These are phyloP conservation scores for Phytophthora pinifolia DNA, from an alignment of 352 stramenopile species.

Conservation along the genomic window DNA sequence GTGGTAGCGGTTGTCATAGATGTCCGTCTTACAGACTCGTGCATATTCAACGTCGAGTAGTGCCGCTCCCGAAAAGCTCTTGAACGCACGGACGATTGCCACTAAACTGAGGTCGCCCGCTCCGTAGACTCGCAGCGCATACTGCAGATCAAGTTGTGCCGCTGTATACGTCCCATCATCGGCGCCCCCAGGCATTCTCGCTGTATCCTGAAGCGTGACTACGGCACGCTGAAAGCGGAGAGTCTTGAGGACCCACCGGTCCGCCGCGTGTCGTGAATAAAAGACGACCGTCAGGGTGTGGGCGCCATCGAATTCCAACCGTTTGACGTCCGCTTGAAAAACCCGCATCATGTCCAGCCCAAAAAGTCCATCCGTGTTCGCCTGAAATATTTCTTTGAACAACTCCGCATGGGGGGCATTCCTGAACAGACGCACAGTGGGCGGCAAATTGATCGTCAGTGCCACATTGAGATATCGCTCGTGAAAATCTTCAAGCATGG, in stretches of 20 bases:
- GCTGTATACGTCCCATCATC: neutral
- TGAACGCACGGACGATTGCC: too few species aligned
- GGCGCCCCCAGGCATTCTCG: neutral
- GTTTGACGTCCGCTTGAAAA: slow-evolving; percentile 3
- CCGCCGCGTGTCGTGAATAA: neutral
- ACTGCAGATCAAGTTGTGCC: slow-evolving; percentile 2
- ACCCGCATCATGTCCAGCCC: neutral
- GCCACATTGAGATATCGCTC: too few species aligned
- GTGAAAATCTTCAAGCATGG: too few species aligned
- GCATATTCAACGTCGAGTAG: too few species aligned
- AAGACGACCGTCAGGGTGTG: neutral
- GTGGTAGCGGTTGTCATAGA: too few species aligned
- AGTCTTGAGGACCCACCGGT: neutral
- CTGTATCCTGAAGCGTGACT: neutral
- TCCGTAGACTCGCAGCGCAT: neutral
- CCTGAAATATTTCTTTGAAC: slow-evolving; percentile 1
- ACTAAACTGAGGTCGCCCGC: neutral
- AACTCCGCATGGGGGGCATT: too few species aligned
- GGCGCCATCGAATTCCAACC: neutral
- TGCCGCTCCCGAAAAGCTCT: too few species aligned
- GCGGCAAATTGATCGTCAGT: too few species aligned
- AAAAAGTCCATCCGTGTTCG: neutral
- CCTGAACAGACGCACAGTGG: too few species aligned
- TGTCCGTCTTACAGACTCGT: too few species aligned
- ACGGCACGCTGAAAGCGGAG: slow-evolving; percentile 3